Base-by-base conservation (phyloP, 2,329 filamentous ascomycete species). In the Xylariaceae sp. region DNA sequence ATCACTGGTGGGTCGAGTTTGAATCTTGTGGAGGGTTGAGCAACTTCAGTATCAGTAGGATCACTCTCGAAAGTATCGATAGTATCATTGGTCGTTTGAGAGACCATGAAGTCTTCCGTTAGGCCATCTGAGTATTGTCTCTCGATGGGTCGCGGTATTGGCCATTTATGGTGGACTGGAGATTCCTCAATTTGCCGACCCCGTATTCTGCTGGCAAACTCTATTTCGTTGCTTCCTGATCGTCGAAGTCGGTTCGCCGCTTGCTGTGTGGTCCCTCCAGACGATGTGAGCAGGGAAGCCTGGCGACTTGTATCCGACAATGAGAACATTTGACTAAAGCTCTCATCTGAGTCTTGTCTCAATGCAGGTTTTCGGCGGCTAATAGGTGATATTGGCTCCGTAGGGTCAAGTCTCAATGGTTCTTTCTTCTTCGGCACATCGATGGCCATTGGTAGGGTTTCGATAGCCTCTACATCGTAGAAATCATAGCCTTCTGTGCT, bases 401-500 rank as follows among this genome's bases (percentile, higher is more conserved):
- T 58, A n/a, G 70, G 75, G 49, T 74, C 76, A 57, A 75, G 65
- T 17, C 70, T 68, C 5, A 75, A 60, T 4, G 73, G 71, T 51
- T 74, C 74, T 53, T 74, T 74, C 62, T 74, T 76, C 50, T 71
- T 75, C 5, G 77, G 82, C 46, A 85, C 80, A 58, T 86, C 82
- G 43, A 86, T 81, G 6, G 81, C 82, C 40, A 75, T 75, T 45
- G 74, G 73, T 53, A 82, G 70, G 24, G 76, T 69, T 58, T 62
- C 72, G 5, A 64, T 46, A 7, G 69, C 80, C n/a, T 85, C 84
- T 24, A 84, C 74, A 64, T 85, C 86, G 66, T 87, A 87, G 65
- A 88, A 88, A 69, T 88, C 85, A 64, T 88, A 87, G 0, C 85
- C 85, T 62, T 87, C 85, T 1, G 80, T 83, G 65, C 76, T 81